A percentile compares a stretch with the other conserved stretches of the same genome.
Evolutionary conservation across 495 filamentous ascomycete species (phyloP).

Genomic region (Annulohypoxylon stygium): DNA sequence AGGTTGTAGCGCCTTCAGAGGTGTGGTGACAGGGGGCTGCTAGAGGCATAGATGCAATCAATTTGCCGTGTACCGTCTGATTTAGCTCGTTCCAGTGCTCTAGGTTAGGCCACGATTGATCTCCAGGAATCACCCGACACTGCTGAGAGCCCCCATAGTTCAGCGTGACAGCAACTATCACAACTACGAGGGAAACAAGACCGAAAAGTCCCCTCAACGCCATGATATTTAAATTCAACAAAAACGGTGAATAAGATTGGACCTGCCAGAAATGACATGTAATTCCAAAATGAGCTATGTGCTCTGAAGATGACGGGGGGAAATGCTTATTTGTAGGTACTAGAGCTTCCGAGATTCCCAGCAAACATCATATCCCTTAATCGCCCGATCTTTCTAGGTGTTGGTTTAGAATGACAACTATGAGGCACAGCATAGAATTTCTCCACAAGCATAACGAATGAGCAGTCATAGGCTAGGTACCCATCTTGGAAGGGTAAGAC

Average conservation of each 20-base stretch:
- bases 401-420: background rate
- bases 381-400: background rate
- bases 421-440: constrained; percentile 9
- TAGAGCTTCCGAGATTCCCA: background rate
- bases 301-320: background rate
- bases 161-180: background rate
- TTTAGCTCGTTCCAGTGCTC: constrained; percentile 57
- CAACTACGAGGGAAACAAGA: background rate
- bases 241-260: background rate
- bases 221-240: background rate
- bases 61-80: constrained; percentile 53
- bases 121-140: constrained; percentile 58
- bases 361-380: background rate
- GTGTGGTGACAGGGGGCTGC: constrained; percentile 60
- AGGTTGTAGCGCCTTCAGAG: constrained; percentile 11
- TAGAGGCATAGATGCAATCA: constrained; percentile 63
- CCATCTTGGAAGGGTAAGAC: background rate
- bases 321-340: background rate
- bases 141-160: background rate
- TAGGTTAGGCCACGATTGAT: constrained; percentile 61
- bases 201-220: background rate
- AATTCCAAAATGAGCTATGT: background rate
- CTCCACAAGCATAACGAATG: background rate
- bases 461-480: background rate
- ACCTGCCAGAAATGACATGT: background rate